Conservation (phyloP, 192 early-diverging fungal genomes). For the Paraglomus occultum region DNA sequence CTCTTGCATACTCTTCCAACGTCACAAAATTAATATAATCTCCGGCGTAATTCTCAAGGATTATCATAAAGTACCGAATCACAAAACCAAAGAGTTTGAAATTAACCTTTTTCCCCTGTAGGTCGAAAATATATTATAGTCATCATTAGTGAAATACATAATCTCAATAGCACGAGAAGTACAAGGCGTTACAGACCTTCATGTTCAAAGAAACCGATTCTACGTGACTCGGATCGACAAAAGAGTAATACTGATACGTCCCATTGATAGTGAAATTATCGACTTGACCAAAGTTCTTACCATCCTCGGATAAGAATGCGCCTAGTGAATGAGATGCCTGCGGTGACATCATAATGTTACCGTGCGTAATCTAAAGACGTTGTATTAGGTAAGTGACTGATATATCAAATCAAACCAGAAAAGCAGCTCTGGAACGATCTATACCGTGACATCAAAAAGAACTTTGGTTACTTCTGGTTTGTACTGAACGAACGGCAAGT, state of each 20-base stretch:
- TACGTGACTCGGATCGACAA: conserved; percentile 47
- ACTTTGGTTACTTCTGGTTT: conserved; percentile 54
- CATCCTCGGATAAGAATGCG: conserved; percentile 53
- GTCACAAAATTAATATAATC: conserved; percentile 56
- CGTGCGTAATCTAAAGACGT: conserved; percentile 44
- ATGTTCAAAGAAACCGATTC: conserved; percentile 52
- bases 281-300: conserved; percentile 47
- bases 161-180: neutral
- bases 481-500: conserved; percentile 57
- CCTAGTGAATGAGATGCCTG: conserved; percentile 65
- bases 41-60: conserved; percentile 75
- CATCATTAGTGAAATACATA: neutral
- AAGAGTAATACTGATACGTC: conserved; percentile 53
- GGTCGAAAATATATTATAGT: conserved; percentile 25
- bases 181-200: conserved; percentile 33
- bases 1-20: conserved; percentile 60
- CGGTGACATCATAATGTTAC: conserved; percentile 47
- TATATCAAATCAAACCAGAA: neutral
- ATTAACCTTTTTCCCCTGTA: conserved; percentile 51
- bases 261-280: conserved; percentile 45
- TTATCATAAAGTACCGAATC: conserved; percentile 61
- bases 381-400: neutral
- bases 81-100: conserved; percentile 68
- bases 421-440: neutral
- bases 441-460: conserved; percentile 52